Percentiles rank a stretch among this genome's conserved stretches.
Conservation (phyloP, 345 rosid genomes). For the Noccaea bulbosa region DNA sequence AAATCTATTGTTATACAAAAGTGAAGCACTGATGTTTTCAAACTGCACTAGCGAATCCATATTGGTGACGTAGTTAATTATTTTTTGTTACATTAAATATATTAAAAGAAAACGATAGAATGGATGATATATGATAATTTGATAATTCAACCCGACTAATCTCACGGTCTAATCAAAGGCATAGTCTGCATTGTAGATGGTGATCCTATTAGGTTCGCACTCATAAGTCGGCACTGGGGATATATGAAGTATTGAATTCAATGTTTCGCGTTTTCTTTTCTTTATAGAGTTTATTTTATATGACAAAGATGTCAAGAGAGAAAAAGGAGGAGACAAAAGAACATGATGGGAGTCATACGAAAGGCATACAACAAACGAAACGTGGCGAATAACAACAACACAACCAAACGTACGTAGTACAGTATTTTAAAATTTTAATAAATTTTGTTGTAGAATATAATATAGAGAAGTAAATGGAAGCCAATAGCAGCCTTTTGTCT, state of each 20-base stretch:
- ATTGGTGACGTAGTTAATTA: not conserved
- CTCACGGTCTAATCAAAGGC: not conserved
- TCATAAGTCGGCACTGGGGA: not conserved
- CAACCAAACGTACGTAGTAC: not conserved
- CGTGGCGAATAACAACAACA: slow-evolving; percentile 42
- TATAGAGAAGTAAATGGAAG: slow-evolving; percentile 26
- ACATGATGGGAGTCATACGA: slow-evolving; percentile 42
- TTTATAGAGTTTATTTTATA: not conserved
- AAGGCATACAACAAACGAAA: slow-evolving; percentile 34
- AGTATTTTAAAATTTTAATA: not conserved
- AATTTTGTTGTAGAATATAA: not conserved
- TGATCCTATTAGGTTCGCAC: slow-evolving; percentile 20
- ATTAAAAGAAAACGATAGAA: not conserved
- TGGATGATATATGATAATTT: not conserved
- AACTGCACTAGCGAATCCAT: not conserved
- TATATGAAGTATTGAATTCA: not conserved
- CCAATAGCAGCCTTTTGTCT: slow-evolving; percentile 36
- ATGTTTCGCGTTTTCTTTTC: slow-evolving; percentile 1
- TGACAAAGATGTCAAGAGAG: slow-evolving; percentile 23
- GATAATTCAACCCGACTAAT: not conserved
- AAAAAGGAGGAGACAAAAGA: slow-evolving; percentile 33
- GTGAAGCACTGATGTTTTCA: not conserved
- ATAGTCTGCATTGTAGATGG: slow-evolving; percentile 1
- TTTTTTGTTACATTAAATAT: not conserved
- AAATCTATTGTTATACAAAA: not conserved